These are phyloP conservation scores for Arachis hypogaea DNA, from an alignment of 306 rosid species.

Conservation along the genomic window DNA sequence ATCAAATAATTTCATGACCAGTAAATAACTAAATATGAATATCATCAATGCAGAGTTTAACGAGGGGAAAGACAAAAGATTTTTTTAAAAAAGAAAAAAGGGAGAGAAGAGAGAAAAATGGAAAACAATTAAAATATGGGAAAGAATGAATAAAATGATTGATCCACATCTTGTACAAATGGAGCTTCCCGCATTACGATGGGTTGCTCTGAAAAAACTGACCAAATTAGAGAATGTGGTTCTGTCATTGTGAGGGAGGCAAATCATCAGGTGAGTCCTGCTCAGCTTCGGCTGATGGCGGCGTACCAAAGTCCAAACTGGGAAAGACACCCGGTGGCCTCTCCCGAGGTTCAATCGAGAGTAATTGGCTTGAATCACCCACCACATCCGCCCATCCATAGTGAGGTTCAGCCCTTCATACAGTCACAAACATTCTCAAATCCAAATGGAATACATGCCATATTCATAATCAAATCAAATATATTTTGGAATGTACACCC, in stretches of 20 bases:
- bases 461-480: not conserved
- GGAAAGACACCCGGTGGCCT: slow-evolving; percentile 88
- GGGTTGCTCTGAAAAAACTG: slow-evolving; percentile 29
- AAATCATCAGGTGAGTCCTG: slow-evolving; percentile 54
- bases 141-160: slow-evolving; percentile 77
- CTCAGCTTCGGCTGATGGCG: slow-evolving; percentile 45
- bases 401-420: slow-evolving; percentile 89
- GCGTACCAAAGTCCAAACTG: slow-evolving; percentile 64
- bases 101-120: not conserved
- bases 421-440: slow-evolving; percentile 22
- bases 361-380: slow-evolving; percentile 85
- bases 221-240: slow-evolving; percentile 35
- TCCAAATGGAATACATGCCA: slow-evolving; percentile 19
- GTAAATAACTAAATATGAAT: not conserved
- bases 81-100: no score
- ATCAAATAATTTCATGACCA: slow-evolving; percentile 13
- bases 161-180: slow-evolving; percentile 37
- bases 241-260: slow-evolving; percentile 56
- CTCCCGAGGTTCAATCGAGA: slow-evolving; percentile 78
- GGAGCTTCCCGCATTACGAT: slow-evolving; percentile 35
- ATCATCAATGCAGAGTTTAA: not conserved
- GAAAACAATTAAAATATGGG: slow-evolving; percentile 24
- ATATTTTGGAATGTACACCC: not conserved
- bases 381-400: slow-evolving; percentile 98
- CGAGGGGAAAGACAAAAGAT: no score